A percentile compares a stretch with the other conserved stretches of the same genome.
These are phyloP conservation scores for Acmispon strigosus DNA, from an alignment of 306 rosid species.

Conservation along the genomic window DNA sequence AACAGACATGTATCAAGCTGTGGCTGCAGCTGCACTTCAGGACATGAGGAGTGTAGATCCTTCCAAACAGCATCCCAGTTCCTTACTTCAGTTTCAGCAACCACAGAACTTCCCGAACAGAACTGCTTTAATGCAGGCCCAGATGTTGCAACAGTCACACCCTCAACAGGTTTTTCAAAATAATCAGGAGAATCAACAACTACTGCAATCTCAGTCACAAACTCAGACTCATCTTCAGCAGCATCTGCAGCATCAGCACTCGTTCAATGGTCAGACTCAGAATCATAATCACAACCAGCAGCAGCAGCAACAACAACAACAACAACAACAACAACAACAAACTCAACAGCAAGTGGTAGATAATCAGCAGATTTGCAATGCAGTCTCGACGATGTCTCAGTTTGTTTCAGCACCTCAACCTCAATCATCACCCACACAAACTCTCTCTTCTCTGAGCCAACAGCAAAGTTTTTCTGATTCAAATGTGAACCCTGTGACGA, in stretches of 20 bases:
- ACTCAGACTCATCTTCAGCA: slow-evolving; percentile 56
- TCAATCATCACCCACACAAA: slow-evolving; percentile 57
- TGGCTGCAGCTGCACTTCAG: slow-evolving; percentile 91
- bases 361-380: slow-evolving; percentile 58
- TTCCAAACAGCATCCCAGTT: slow-evolving; percentile 52
- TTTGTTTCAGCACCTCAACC: slow-evolving; percentile 63
- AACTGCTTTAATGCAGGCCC: slow-evolving; percentile 65
- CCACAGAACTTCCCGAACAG: slow-evolving; percentile 56
- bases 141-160: slow-evolving; percentile 74
- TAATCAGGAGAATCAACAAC: slow-evolving; percentile 51
- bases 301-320: slow-evolving; percentile 1
- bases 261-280: slow-evolving; percentile 35
- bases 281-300: slow-evolving; percentile 32
- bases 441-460: slow-evolving; percentile 61
- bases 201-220: slow-evolving; percentile 42
- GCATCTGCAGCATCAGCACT: slow-evolving; percentile 55
- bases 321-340: slow-evolving; percentile 11
- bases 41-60: slow-evolving; percentile 78
- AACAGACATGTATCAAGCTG: slow-evolving; percentile 82
- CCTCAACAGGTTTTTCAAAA: slow-evolving; percentile 62
- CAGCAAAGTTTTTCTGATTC: slow-evolving; percentile 78
- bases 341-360: slow-evolving; percentile 50
- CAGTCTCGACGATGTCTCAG: slow-evolving; percentile 61
- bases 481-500: slow-evolving; percentile 50
- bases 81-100: slow-evolving; percentile 81